Conservation (phyloP, 1,284 basidiomycete species). For the Moesziomyces sp. region DNA sequence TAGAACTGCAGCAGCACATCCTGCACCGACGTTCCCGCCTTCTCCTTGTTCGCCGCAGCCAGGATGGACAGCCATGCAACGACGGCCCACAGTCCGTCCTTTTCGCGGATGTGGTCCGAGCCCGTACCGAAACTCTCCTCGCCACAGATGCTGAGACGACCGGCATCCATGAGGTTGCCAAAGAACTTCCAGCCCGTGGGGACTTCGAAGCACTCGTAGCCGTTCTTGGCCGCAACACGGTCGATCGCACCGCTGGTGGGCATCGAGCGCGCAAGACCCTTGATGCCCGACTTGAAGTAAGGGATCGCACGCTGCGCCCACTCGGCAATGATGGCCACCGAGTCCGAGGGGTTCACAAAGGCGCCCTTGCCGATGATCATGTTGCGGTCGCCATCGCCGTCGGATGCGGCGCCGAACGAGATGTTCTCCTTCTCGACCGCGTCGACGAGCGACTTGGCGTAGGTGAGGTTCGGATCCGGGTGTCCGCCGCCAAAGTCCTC, state of each 20-base stretch:
- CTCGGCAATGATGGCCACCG: constrained; percentile 97
- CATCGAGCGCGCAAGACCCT: constrained; percentile 95
- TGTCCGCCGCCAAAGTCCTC: constrained; percentile 97
- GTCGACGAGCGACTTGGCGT: constrained; percentile 93
- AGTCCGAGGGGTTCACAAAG: constrained; percentile 97
- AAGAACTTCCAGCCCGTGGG: constrained; percentile 99
- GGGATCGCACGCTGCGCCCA: constrained; percentile 92
- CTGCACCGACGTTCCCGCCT: constrained; percentile 58
- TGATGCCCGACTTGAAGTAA: constrained; percentile 91
- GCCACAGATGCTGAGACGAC: constrained; percentile 94
- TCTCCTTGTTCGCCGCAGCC: constrained; percentile 86
- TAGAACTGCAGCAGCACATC: constrained; percentile 82
- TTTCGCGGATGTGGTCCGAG: constrained; percentile 98
- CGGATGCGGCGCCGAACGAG: constrained; percentile 92
- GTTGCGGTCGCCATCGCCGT: constrained; percentile 97
- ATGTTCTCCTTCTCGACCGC: constrained; percentile 88
- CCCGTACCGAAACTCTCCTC: constrained; percentile 99
- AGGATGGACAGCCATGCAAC: constrained; percentile 98
- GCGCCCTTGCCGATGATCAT: constrained; percentile 99
- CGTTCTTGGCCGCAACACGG: constrained; percentile 92
- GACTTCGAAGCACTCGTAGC: constrained; percentile 93
- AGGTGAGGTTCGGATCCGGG: constrained; percentile 98
- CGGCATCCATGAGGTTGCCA: constrained; percentile 99
- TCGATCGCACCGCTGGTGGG: constrained; percentile 97
- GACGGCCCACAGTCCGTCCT: constrained; percentile 98